Conservation (phyloP, 2,329 filamentous ascomycete genomes). For the Tolypocladium endophyticum region DNA sequence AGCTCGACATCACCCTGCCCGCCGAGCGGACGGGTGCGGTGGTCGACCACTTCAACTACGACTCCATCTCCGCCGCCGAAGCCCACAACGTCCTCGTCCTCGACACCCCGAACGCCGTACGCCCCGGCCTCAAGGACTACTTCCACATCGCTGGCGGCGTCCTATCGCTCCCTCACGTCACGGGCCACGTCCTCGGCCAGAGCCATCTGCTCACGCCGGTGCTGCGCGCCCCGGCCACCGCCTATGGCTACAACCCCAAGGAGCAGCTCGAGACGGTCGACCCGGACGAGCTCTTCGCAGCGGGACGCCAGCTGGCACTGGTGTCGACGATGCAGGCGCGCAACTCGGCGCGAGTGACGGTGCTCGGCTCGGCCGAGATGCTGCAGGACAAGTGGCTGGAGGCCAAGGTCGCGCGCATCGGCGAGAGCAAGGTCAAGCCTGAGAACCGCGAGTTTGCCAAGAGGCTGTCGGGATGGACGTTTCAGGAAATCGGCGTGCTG, state of each 20-base stretch:
- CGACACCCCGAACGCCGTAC: conserved; percentile 53
- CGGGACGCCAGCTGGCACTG: conserved; percentile 72
- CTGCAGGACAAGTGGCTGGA: conserved; percentile 85
- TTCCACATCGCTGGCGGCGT: conserved; percentile 49
- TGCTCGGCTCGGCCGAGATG: conserved; percentile 79
- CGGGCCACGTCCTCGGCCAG: conserved; percentile 73
- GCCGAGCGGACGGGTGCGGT: conserved; percentile 74
- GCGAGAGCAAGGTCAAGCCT: conserved; percentile 45
- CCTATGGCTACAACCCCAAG: conserved; percentile 91
- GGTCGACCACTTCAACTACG: conserved; percentile 94
- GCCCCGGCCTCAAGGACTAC: conserved; percentile 63
- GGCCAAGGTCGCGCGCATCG: conserved; percentile 58
- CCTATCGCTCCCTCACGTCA: conserved; percentile 70
- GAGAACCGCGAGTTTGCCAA: conserved; percentile 79
- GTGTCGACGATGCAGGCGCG: conserved; percentile 83
- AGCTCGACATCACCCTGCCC: conserved; percentile 84
- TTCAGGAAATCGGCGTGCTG: conserved; percentile 86
- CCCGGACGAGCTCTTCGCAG: conserved; percentile 71
- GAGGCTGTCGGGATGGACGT: conserved; percentile 85
- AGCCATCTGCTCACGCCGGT: conserved; percentile 71
- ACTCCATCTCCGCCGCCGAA: conserved; percentile 63
- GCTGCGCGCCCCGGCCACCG: conserved; percentile 69
- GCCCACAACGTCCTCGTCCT: conserved; percentile 83
- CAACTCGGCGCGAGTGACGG: conserved; percentile 82
- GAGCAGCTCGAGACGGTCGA: conserved; percentile 59